A percentile compares a stretch with the other conserved stretches of the same genome.
Conservation (phyloP, 768 basidiomycete species). For the Suillus sp. region DNA sequence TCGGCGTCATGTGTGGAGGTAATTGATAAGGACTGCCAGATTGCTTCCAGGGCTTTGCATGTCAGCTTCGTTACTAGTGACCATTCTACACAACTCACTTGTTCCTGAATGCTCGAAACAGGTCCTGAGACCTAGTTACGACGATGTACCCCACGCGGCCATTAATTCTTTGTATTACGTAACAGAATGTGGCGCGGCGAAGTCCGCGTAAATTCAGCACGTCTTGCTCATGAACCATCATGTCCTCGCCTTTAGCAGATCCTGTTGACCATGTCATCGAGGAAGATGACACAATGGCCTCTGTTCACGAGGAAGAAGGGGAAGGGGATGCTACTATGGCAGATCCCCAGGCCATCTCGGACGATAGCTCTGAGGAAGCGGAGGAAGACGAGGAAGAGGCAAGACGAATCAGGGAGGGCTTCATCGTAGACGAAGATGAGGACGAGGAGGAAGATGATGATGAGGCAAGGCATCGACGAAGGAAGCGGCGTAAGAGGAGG, state of each 20-base stretch:
- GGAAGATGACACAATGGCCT: slow-evolving; percentile 66
- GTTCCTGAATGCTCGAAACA: slow-evolving; percentile 35
- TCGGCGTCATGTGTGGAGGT: background rate
- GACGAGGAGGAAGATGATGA: slow-evolving; percentile 71
- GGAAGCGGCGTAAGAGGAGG: slow-evolving; percentile 68
- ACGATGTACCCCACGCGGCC: background rate
- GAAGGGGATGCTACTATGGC: slow-evolving; percentile 57
- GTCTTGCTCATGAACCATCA: slow-evolving; percentile 37
- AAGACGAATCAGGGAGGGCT: slow-evolving; percentile 77
- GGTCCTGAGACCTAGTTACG: background rate
- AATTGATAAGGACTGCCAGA: background rate
- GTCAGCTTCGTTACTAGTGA: background rate
- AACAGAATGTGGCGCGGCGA: slow-evolving; percentile 8
- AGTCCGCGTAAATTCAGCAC: slow-evolving; percentile 10
- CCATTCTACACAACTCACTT: slow-evolving; percentile 44
- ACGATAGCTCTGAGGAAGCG: slow-evolving; percentile 87
- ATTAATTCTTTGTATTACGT: slow-evolving; percentile 4
- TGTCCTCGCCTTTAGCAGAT: slow-evolving; percentile 56
- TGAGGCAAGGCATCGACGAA: slow-evolving; percentile 54
- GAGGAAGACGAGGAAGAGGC: slow-evolving; percentile 92
- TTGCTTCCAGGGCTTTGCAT: background rate
- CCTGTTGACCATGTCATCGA: slow-evolving; percentile 35
- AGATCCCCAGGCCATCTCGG: slow-evolving; percentile 48
- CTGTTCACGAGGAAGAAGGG: slow-evolving; percentile 44
- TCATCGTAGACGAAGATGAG: slow-evolving; percentile 91